A percentile compares a stretch with the other conserved stretches of the same genome.
phyloP scores from a whole-genome alignment of 768 basidiomycete genomes.

The Leccinum variicolor region DNA sequence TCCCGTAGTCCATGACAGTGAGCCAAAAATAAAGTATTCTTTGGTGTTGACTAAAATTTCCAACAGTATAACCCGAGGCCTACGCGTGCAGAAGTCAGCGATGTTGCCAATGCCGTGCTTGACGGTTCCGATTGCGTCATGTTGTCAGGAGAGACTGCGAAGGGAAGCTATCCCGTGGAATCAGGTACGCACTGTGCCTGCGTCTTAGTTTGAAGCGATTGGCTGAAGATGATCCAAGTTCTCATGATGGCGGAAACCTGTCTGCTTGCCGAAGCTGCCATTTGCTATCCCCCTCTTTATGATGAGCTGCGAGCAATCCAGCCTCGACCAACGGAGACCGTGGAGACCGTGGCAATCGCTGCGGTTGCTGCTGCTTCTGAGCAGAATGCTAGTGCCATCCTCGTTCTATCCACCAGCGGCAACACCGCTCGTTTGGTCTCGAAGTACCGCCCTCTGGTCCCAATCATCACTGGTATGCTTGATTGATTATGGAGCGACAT shows the following conservation, averaged over 20 bases:
- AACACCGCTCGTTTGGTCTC: constrained; percentile 94
- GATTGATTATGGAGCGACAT: not conserved
- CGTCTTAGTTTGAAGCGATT: not conserved
- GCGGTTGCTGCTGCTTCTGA: constrained; percentile 94
- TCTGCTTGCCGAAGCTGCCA: constrained; percentile 90
- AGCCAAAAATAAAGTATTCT: constrained; percentile 15
- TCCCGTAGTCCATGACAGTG: constrained; percentile 87
- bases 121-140: constrained; percentile 99
- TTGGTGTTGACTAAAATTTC: constrained; percentile 6
- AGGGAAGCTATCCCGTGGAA: constrained; percentile 93
- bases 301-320: constrained; percentile 82
- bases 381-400: constrained; percentile 91
- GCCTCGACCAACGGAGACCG: constrained; percentile 86
- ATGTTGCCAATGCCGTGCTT: constrained; percentile 98
- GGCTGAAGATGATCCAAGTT: constrained; percentile 44
- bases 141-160: constrained; percentile 99
- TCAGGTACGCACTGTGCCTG: constrained; percentile 57
- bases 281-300: constrained; percentile 92
- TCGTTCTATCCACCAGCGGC: constrained; percentile 95
- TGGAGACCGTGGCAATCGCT: constrained; percentile 94
- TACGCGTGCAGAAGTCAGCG: constrained; percentile 97
- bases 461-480: constrained; percentile 86
- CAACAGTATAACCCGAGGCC: constrained; percentile 93
- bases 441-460: constrained; percentile 91
- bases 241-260: constrained; percentile 99